Percentiles rank a stretch among this genome's conserved stretches.
phyloP scores from a whole-genome alignment of 108 stramenopile genomes.

The Pseudonitzschia multistriata region DNA sequence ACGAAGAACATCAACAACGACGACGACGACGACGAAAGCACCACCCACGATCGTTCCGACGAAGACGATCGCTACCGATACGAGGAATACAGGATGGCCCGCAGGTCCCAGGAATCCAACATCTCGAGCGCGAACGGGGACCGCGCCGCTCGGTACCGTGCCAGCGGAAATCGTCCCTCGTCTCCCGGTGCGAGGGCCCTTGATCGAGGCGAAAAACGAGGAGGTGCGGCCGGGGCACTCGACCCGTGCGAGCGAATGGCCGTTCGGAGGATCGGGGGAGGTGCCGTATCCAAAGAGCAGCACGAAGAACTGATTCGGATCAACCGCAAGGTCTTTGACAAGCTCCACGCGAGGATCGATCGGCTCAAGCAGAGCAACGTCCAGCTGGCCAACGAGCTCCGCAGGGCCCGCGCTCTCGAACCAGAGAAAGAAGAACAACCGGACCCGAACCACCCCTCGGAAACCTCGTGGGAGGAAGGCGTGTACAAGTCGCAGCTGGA shows the following conservation, averaged over 20 bases:
- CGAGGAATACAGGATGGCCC: too few relatives aligned
- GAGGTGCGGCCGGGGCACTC: too few relatives aligned
- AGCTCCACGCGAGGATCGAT: background rate
- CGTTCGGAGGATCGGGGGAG: background rate
- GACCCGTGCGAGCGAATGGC: background rate
- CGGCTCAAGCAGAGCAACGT: slow-evolving; percentile 1
- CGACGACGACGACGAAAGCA: background rate
- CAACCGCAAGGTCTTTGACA: slow-evolving; percentile 7
- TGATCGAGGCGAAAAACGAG: too few relatives aligned
- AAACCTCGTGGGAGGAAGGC: background rate
- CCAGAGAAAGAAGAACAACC: background rate
- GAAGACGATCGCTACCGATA: too few relatives aligned
- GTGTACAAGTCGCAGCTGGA: background rate
- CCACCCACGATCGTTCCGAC: background rate
- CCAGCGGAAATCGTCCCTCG: too few relatives aligned
- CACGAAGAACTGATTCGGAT: slow-evolving; percentile 7
- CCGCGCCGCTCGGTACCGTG: too few relatives aligned
- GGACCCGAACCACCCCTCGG: background rate
- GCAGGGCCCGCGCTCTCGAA: background rate
- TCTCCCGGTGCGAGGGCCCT: too few relatives aligned
- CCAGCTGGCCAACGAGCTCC: background rate
- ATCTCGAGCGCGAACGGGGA: too few relatives aligned
- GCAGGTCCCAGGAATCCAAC: too few relatives aligned
- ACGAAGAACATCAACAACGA: background rate
- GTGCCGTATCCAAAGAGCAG: background rate